Percentiles rank a stretch among this genome's conserved stretches.
Conservation (phyloP, 495 filamentous ascomycete species). For the Penicillium steckii region DNA sequence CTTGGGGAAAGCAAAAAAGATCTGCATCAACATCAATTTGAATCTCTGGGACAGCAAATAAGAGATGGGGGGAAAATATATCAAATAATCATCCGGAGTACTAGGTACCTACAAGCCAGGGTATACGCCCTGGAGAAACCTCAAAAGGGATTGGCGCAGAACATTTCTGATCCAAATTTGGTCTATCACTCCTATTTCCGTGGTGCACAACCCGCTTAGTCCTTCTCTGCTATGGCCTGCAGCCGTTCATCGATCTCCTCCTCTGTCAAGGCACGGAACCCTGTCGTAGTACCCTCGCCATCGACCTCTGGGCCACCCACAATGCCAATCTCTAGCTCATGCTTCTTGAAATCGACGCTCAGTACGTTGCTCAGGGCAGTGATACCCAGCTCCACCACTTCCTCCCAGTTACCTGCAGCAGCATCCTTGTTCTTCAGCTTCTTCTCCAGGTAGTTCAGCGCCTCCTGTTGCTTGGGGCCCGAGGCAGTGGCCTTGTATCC, state of each 20-base stretch:
- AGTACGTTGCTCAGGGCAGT: slow-evolving; percentile 91
- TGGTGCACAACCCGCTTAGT: slow-evolving; percentile 51
- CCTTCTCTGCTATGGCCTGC: slow-evolving; percentile 97
- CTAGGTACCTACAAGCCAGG: background rate
- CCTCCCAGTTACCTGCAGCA: slow-evolving; percentile 91
- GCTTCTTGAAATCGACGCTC: slow-evolving; percentile 99
- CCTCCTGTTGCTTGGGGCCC: slow-evolving; percentile 97
- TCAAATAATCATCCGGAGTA: background rate
- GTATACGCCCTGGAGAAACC: background rate
- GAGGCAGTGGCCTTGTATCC: slow-evolving; percentile 98
- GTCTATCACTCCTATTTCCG: slow-evolving; percentile 7
- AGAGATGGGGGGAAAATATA: no score
- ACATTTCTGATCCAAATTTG: background rate
- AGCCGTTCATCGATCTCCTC: slow-evolving; percentile 98
- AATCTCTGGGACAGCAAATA: no score
- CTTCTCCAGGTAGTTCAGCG: slow-evolving; percentile 96
- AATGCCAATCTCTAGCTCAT: slow-evolving; percentile 95
- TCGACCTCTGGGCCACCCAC: slow-evolving; percentile 80
- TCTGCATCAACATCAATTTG: no score
- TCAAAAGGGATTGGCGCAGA: background rate
- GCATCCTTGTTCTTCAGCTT: slow-evolving; percentile 99
- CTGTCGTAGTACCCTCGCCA: slow-evolving; percentile 73
- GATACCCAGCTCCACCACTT: slow-evolving; percentile 95
- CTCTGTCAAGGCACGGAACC: slow-evolving; percentile 87
- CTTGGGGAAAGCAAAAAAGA: no score